Evolutionary conservation across 2,329 filamentous ascomycete genomes (phyloP).

Genomic region (Alternaria panax): DNA sequence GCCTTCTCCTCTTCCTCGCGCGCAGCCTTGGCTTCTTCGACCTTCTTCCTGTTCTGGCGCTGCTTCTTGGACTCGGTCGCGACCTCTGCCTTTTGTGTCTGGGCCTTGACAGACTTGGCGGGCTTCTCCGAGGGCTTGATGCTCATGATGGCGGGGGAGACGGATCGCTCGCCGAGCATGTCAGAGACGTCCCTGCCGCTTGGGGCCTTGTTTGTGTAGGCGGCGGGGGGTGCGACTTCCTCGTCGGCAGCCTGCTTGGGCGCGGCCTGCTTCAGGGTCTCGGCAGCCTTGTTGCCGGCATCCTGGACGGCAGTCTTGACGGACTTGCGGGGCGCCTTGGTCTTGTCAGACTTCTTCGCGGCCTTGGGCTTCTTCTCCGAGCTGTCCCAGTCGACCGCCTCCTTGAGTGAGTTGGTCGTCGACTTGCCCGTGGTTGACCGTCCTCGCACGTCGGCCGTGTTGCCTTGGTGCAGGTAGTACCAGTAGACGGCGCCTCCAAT

Average conservation of each 20-base stretch:
- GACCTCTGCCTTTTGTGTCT: slow-evolving; percentile 62
- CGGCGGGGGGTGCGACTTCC: slow-evolving; percentile 70
- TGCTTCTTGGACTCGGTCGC: slow-evolving; percentile 89
- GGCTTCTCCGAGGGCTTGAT: slow-evolving; percentile 72
- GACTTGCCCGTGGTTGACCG: slow-evolving; percentile 37
- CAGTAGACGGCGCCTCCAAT: slow-evolving; percentile 37
- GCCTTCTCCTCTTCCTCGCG: slow-evolving; percentile 81
- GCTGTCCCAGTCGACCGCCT: slow-evolving; percentile 36
- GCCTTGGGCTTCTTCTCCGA: slow-evolving; percentile 38
- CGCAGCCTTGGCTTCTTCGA: slow-evolving; percentile 76
- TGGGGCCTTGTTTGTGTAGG: slow-evolving; percentile 53
- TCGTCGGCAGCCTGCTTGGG: slow-evolving; percentile 81
- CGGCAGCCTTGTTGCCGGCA: slow-evolving; percentile 42
- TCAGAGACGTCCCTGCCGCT: slow-evolving; percentile 78
- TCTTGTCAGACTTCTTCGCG: slow-evolving; percentile 36
- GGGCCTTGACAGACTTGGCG: slow-evolving; percentile 66
- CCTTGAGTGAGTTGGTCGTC: slow-evolving; percentile 30
- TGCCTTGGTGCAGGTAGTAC: slow-evolving; percentile 40
- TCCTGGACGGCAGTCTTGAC: slow-evolving; percentile 47
- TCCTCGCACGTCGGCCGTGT: slow-evolving; percentile 32
- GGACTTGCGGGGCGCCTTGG: slow-evolving; percentile 45
- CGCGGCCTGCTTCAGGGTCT: slow-evolving; percentile 54
- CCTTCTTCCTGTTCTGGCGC: slow-evolving; percentile 89
- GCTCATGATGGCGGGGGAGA: slow-evolving; percentile 77
- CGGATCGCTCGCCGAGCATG: slow-evolving; percentile 80